phyloP scores from a whole-genome alignment of 768 basidiomycete species.

The Cystofilobasidium ferigula region DNA sequence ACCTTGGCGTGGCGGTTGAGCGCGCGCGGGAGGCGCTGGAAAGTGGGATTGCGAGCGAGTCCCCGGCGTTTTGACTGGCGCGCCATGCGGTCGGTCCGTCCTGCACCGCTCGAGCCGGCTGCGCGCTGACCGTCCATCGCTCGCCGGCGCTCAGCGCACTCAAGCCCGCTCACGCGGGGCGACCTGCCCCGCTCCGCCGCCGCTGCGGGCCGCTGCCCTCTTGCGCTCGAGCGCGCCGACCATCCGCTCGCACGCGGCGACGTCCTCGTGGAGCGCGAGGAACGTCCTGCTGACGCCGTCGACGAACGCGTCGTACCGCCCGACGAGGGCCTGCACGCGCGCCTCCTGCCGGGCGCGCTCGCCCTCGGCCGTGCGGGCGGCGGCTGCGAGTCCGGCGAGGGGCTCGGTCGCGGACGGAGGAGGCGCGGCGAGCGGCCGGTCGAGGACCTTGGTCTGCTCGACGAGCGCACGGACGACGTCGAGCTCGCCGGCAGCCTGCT shows the following conservation, averaged over 20 bases:
- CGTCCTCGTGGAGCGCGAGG: neutral
- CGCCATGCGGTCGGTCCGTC: too few species aligned
- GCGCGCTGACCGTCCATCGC: too few species aligned
- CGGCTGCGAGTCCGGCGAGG: neutral
- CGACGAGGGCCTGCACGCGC: neutral
- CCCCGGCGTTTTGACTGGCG: too few species aligned
- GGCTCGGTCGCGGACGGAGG: neutral
- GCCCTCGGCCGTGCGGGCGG: neutral
- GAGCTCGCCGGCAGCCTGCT: neutral
- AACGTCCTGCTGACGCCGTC: neutral
- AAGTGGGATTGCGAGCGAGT: too few species aligned
- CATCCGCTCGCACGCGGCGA: neutral
- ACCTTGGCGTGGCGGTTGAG: too few species aligned
- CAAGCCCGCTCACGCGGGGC: too few species aligned
- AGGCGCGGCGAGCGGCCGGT: neutral
- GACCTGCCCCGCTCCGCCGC: too few species aligned
- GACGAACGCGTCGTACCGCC: neutral
- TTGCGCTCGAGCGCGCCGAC: too few species aligned
- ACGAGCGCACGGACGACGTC: neutral
- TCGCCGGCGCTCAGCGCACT: too few species aligned
- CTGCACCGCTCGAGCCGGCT: too few species aligned
- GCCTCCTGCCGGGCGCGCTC: neutral
- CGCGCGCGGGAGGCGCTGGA: too few species aligned
- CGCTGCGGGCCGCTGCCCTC: too few species aligned
- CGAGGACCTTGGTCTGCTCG: neutral